These are phyloP conservation scores for Pythium catenulatum DNA, from an alignment of 352 stramenopile species.

Conservation along the genomic window DNA sequence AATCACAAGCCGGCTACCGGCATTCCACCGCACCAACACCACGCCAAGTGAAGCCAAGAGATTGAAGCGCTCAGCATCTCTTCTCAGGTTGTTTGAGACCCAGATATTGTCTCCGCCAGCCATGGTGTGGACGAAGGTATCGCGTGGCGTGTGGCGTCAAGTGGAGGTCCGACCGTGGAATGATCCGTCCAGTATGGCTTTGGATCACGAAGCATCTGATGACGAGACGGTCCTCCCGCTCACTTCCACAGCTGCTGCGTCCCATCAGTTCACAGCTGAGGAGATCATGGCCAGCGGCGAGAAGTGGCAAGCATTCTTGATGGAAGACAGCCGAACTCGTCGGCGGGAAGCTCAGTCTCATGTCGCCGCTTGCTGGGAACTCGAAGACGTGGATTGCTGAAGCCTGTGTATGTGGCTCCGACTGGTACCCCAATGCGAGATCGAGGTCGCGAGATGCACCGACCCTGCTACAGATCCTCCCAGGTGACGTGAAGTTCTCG, in stretches of 20 bases:
- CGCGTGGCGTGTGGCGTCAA: constrained; percentile 20
- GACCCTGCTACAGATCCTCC: too few relatives aligned
- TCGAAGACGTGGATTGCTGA: neutral
- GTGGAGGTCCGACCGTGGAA: neutral
- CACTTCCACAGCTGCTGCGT: too few relatives aligned
- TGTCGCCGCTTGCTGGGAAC: neutral
- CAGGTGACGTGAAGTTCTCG: too few relatives aligned
- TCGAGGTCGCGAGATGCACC: too few relatives aligned
- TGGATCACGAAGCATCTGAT: too few relatives aligned
- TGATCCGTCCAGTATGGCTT: neutral
- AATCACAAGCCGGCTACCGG: too few relatives aligned
- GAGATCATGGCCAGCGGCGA: neutral
- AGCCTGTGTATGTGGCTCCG: too few relatives aligned
- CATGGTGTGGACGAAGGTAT: constrained; percentile 25
- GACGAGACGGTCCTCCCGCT: neutral
- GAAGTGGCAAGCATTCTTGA: constrained; percentile 61
- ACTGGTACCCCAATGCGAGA: too few relatives aligned
- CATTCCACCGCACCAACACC: neutral
- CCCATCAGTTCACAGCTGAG: neutral
- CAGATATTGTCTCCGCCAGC: constrained; percentile 12
- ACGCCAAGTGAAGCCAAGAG: too few relatives aligned
- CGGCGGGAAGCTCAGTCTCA: too few relatives aligned
- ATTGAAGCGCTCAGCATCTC: neutral
- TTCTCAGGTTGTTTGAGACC: neutral
- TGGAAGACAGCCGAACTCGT: too few relatives aligned